Evolutionary conservation across 1,139 yeast species (phyloP).

Genomic region (Suhomyces taliae): DNA sequence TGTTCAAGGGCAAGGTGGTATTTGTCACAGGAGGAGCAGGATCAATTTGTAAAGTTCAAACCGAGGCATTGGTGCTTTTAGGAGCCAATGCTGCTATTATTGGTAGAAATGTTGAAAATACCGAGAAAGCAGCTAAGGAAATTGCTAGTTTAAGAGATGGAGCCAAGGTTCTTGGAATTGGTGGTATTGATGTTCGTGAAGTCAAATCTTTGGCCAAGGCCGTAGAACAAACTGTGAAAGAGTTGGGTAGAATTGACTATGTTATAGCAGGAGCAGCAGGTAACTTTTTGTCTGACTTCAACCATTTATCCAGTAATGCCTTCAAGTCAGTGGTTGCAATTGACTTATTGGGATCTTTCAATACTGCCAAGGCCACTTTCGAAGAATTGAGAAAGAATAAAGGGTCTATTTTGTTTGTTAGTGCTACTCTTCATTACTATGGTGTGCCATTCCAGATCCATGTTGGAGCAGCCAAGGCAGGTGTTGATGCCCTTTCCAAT

Average conservation of each 20-base stretch:
- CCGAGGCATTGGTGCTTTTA: constrained; percentile 27
- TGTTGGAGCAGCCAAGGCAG: constrained; percentile 94
- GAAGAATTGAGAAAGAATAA: constrained; percentile 24
- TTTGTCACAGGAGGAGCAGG: constrained; percentile 33
- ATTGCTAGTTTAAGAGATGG: constrained; percentile 32
- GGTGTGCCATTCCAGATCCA: constrained; percentile 87
- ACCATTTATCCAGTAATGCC: constrained; percentile 28
- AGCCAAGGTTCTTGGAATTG: constrained; percentile 22
- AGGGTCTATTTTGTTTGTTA: constrained; percentile 26
- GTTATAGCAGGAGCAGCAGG: constrained; percentile 33
- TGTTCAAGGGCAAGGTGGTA: constrained; percentile 74
- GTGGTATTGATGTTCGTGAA: constrained; percentile 24
- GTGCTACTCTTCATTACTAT: constrained; percentile 81
- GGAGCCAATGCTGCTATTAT: constrained; percentile 30
- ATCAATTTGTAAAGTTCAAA: constrained; percentile 27
- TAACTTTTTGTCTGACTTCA: constrained; percentile 28
- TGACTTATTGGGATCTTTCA: constrained; percentile 82
- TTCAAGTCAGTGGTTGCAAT: constrained; percentile 34
- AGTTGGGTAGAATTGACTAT: constrained; percentile 27
- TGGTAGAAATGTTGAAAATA: constrained; percentile 26
- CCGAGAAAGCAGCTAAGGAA: constrained; percentile 60
- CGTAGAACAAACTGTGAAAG: constrained; percentile 22
- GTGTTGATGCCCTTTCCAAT: constrained; percentile 84
- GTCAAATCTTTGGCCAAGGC: constrained; percentile 21
- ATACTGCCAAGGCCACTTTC: constrained; percentile 62